These are phyloP conservation scores for Trichosporon sp. DNA, from an alignment of 1,284 basidiomycete genomes.

Conservation along the genomic window DNA sequence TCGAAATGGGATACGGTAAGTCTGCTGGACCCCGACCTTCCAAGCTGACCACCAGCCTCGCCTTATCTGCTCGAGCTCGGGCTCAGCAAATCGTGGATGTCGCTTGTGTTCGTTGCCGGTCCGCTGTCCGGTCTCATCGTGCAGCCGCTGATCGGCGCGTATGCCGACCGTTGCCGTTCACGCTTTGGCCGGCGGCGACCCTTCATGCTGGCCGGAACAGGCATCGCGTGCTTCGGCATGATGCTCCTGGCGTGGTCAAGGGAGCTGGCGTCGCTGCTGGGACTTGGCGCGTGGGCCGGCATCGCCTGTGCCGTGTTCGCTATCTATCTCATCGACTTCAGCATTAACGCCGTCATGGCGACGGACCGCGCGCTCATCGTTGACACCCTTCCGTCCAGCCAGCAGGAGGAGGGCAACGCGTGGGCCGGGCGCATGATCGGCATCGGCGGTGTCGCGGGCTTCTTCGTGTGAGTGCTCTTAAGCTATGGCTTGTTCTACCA, in stretches of 20 bases:
- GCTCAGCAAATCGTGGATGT: slow-evolving; percentile 78
- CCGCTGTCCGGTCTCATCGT: slow-evolving; percentile 86
- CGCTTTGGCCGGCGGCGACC: slow-evolving; percentile 77
- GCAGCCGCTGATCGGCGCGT: slow-evolving; percentile 80
- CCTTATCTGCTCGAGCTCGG: slow-evolving; percentile 90
- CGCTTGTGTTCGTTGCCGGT: slow-evolving; percentile 89
- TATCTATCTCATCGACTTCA: slow-evolving; percentile 86
- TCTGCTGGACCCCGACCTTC: neutral
- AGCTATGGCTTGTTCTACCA: neutral
- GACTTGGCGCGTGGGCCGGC: slow-evolving; percentile 30
- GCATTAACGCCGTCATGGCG: slow-evolving; percentile 69
- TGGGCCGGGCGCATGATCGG: slow-evolving; percentile 91
- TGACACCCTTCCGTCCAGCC: slow-evolving; percentile 56
- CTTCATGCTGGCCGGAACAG: slow-evolving; percentile 71
- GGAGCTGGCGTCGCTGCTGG: slow-evolving; percentile 64
- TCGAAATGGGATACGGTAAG: slow-evolving; percentile 84
- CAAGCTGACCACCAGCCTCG: slow-evolving; percentile 55
- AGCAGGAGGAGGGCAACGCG: slow-evolving; percentile 83
- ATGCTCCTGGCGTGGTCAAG: slow-evolving; percentile 80
- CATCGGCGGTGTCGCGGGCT: slow-evolving; percentile 73
- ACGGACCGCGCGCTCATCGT: slow-evolving; percentile 52
- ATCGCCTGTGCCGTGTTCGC: slow-evolving; percentile 75
- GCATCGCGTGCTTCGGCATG: slow-evolving; percentile 67
- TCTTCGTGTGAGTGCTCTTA: slow-evolving; percentile 66
- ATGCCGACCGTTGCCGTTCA: slow-evolving; percentile 84